These are phyloP conservation scores for Powellomyces hirtus DNA, from an alignment of 192 early-diverging fungal genomes.

Conservation along the genomic window DNA sequence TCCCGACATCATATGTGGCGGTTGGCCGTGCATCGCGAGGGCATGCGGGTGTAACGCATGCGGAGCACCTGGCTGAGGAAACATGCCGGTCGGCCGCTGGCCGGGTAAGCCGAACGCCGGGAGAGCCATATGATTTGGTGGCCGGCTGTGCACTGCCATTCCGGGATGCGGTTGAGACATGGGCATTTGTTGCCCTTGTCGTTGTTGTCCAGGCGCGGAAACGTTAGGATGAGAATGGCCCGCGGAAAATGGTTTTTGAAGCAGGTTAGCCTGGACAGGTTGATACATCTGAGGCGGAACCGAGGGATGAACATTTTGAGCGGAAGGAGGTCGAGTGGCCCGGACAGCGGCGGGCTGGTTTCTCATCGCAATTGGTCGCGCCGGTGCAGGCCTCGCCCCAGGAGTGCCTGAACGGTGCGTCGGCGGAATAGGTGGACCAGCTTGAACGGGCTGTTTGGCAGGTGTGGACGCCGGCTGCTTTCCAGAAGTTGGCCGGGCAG, in stretches of 20 bases:
- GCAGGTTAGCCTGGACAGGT: no score
- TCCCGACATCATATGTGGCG: neutral
- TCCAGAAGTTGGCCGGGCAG: no score
- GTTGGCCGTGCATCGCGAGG: neutral
- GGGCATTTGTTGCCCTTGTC: neutral
- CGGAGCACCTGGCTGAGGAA: neutral
- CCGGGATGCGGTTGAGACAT: neutral
- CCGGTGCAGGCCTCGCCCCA: no score
- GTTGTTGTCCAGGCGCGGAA: neutral
- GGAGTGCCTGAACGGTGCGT: no score
- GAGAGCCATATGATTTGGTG: neutral
- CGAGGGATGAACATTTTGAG: no score
- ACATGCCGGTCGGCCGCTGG: neutral
- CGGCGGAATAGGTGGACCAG: no score
- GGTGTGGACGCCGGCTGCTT: no score
- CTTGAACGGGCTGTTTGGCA: no score
- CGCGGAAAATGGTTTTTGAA: neutral
- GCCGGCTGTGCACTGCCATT: neutral
- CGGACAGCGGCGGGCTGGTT: no score
- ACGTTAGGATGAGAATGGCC: neutral
- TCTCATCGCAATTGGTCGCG: no score
- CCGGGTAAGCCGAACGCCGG: neutral
- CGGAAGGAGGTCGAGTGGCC: no score
- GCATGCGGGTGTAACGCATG: slow-evolving; percentile 2
- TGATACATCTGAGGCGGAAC: no score